Evolutionary conservation across 75 land plant genomes (phyloP).

Genomic region (Chamaecyparis obtusa): DNA sequence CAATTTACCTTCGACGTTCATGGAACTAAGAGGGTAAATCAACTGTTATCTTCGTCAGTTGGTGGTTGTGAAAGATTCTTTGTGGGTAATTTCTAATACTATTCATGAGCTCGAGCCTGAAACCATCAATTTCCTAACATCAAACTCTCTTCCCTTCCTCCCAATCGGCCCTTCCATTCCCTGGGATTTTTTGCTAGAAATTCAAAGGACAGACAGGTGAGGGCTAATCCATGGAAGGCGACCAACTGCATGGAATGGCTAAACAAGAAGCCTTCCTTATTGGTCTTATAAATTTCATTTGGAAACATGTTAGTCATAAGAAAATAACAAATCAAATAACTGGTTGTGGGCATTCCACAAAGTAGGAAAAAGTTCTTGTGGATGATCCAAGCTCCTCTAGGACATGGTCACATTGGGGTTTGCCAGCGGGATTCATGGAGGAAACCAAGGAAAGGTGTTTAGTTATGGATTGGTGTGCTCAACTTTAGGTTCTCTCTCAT

Average conservation of each 20-base stretch:
- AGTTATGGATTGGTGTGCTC: slow-evolving; percentile 3
- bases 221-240: slow-evolving; percentile 9
- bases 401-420: neutral
- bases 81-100: slow-evolving; percentile 6
- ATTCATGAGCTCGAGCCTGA: neutral
- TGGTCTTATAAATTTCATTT: slow-evolving; percentile 14
- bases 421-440: neutral
- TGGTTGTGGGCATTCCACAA: slow-evolving; percentile 5
- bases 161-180: neutral
- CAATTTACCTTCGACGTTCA: neutral
- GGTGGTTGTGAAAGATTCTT: neutral
- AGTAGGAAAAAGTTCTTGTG: slow-evolving; percentile 6
- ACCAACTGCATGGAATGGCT: slow-evolving; percentile 14
- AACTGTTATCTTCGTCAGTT: neutral
- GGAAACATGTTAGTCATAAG: neutral
- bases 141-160: neutral
- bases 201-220: neutral
- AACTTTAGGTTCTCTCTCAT: slow-evolving; percentile 37
- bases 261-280: neutral
- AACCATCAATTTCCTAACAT: neutral
- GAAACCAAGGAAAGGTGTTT: neutral
- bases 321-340: neutral
- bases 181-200: neutral
- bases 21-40: neutral
- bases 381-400: slow-evolving; percentile 5